Percentiles rank a stretch among this genome's conserved stretches.
These are phyloP conservation scores for Dillenia turbinata DNA, from an alignment of 164 flowering plant genomes.

Conservation along the genomic window DNA sequence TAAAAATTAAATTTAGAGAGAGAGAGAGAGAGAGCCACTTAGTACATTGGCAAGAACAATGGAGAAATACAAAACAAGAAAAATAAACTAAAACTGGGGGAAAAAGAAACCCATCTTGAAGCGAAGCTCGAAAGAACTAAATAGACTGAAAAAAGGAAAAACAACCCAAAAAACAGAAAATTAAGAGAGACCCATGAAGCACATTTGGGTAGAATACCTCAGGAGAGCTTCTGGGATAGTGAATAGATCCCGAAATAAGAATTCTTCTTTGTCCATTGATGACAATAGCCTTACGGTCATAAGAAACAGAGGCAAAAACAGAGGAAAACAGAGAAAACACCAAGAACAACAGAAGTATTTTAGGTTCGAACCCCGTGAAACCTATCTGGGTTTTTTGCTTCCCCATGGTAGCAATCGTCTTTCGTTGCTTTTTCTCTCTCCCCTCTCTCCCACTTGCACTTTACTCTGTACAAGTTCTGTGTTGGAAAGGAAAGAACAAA, in stretches of 20 bases:
- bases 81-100: neutral
- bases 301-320: slow-evolving; percentile 56
- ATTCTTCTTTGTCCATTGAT: slow-evolving; percentile 75
- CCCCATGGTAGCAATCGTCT: slow-evolving; percentile 3
- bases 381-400: neutral
- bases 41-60: too few species aligned
- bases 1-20: too few species aligned
- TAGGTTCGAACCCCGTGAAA: slow-evolving; percentile 25
- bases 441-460: too few species aligned
- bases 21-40: too few species aligned
- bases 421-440: neutral
- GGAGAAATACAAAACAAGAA: neutral
- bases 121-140: neutral
- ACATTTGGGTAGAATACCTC: slow-evolving; percentile 51
- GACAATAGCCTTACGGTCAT: slow-evolving; percentile 59
- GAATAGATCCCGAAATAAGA: slow-evolving; percentile 89
- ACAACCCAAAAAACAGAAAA: slow-evolving; percentile 1
- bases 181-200: slow-evolving; percentile 14
- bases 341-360: slow-evolving; percentile 14
- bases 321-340: slow-evolving; percentile 19
- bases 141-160: neutral
- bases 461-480: too few species aligned
- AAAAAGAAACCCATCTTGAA: neutral
- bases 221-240: slow-evolving; percentile 87
- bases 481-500: too few species aligned